These are phyloP conservation scores for Telopea speciosissima DNA, from an alignment of 177 flowering plant genomes.

Conservation along the genomic window DNA sequence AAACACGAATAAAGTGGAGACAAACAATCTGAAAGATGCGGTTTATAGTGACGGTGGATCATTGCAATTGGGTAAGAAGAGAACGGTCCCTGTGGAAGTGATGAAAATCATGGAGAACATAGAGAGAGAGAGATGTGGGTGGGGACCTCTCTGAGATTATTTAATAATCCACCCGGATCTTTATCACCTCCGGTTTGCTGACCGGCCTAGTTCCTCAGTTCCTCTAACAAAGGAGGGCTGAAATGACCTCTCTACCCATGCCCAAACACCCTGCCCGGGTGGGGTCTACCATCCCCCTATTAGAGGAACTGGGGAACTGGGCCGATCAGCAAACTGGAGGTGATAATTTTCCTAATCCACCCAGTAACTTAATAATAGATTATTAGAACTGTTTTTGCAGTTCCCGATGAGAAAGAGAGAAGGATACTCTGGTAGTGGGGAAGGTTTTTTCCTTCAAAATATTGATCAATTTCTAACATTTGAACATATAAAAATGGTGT, in stretches of 20 bases:
- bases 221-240: too few relatives aligned
- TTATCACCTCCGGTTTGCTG: too few relatives aligned
- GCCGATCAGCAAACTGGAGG: too few relatives aligned
- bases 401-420: slow-evolving; percentile 30
- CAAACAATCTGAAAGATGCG: neutral
- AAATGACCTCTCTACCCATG: too few relatives aligned
- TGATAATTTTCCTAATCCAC: too few relatives aligned
- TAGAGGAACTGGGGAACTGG: too few relatives aligned
- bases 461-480: neutral
- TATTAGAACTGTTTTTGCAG: slow-evolving; percentile 11
- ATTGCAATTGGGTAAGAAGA: slow-evolving; percentile 1
- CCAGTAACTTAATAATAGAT: too few relatives aligned
- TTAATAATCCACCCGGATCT: too few relatives aligned
- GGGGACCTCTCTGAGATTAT: neutral
- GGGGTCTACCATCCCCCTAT: too few relatives aligned
- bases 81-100: slow-evolving; percentile 9
- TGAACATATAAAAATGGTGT: slow-evolving; percentile 2
- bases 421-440: slow-evolving; percentile 10
- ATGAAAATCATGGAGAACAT: slow-evolving; percentile 31
- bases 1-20: neutral
- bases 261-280: too few relatives aligned
- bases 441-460: neutral
- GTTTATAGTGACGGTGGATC: neutral
- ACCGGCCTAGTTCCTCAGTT: too few relatives aligned
- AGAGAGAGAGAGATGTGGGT: slow-evolving; percentile 3